Evolutionary conservation across 23 red algal genomes (phyloP).

Genomic region (Gracilaria vermiculophylla): DNA sequence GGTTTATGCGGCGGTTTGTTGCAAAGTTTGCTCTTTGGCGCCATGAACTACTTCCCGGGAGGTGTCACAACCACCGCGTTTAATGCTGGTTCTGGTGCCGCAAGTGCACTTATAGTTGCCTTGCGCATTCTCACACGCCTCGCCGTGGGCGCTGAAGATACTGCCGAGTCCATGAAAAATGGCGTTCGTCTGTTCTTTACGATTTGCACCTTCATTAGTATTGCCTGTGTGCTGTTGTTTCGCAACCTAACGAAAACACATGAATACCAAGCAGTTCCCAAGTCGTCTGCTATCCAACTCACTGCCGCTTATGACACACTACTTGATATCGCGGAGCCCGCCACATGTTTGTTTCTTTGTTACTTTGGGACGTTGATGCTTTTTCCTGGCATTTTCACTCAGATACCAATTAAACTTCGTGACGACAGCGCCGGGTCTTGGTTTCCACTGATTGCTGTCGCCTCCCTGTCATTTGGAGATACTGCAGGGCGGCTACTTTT

Average conservation of each 20-base stretch:
- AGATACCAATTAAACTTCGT: background rate
- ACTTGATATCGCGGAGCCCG: slow-evolving; percentile 19
- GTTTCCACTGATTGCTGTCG: slow-evolving; percentile 45
- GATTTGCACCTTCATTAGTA: slow-evolving; percentile 26
- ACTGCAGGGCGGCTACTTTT: slow-evolving; percentile 14
- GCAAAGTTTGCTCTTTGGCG: slow-evolving; percentile 39
- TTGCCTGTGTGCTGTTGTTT: slow-evolving; percentile 25
- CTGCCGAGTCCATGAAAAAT: background rate
- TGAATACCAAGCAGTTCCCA: background rate
- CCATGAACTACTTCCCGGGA: slow-evolving; percentile 13
- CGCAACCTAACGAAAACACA: background rate
- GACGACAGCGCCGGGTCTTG: background rate
- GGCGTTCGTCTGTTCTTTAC: slow-evolving; percentile 44
- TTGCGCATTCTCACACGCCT: slow-evolving; percentile 47
- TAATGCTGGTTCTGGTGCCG: slow-evolving; percentile 27
- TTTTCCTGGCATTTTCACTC: slow-evolving; percentile 45
- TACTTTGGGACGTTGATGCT: slow-evolving; percentile 29
- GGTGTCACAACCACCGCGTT: slow-evolving; percentile 35
- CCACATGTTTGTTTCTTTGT: slow-evolving; percentile 9
- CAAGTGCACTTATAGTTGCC: slow-evolving; percentile 26
- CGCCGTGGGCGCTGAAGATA: slow-evolving; percentile 6
- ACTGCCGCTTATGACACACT: slow-evolving; percentile 35
- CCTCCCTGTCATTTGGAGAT: slow-evolving; percentile 45
- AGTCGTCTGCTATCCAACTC: background rate
- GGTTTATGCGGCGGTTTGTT: slow-evolving; percentile 33